These are phyloP conservation scores for Xanthoconium stramineum DNA, from an alignment of 768 basidiomycete genomes.

Conservation along the genomic window DNA sequence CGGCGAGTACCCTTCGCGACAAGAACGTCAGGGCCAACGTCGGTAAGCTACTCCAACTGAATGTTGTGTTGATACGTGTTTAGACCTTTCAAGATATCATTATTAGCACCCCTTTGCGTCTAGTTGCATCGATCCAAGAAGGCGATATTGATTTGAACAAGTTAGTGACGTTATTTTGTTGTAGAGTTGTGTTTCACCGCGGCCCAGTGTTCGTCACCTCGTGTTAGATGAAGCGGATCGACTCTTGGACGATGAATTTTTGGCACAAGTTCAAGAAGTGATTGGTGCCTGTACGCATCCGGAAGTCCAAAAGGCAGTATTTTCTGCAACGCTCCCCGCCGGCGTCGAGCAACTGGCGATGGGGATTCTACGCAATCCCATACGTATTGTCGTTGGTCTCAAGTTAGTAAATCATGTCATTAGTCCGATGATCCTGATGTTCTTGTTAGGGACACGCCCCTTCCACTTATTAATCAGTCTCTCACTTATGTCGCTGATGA, in stretches of 20 bases:
- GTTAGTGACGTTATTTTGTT: conserved; percentile 42
- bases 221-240: conserved; percentile 91
- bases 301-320: conserved; percentile 78
- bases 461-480: conserved; percentile 84
- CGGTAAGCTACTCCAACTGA: conserved; percentile 44
- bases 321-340: conserved; percentile 93
- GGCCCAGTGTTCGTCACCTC: conserved; percentile 73
- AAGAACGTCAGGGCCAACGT: conserved; percentile 73
- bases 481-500: conserved; percentile 93
- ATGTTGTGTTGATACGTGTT: neutral
- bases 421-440: conserved; percentile 12
- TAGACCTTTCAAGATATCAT: conserved; percentile 65
- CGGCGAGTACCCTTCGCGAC: conserved; percentile 75
- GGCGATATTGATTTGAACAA: conserved; percentile 66
- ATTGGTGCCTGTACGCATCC: conserved; percentile 70
- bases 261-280: conserved; percentile 86
- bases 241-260: conserved; percentile 85
- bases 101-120: conserved; percentile 86
- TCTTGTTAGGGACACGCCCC: conserved; percentile 77
- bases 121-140: conserved; percentile 76
- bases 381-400: conserved; percentile 92
- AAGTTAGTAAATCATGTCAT: conserved; percentile 56
- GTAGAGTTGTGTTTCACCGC: conserved; percentile 2
- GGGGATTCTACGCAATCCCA: conserved; percentile 78
- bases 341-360: conserved; percentile 84